Evolutionary conservation across 306 rosid species (phyloP), one percentile per base, ranked within the genome.

Genomic region (Acacia melanoxylon): DNA sequence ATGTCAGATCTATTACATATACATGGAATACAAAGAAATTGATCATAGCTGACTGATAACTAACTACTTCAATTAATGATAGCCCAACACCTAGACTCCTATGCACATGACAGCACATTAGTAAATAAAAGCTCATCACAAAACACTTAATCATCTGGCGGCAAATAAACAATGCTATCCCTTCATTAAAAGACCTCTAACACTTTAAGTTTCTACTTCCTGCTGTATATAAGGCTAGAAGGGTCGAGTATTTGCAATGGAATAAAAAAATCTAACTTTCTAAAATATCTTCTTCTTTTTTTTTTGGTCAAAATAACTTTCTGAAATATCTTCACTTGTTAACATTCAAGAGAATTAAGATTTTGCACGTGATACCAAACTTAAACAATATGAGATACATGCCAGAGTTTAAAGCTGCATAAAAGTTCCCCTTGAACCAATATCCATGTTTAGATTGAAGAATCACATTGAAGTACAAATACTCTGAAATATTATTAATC

Each of bases 341-440:
- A 63, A 20, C 72, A 76, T 80, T 62, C 66, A 71, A 45, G 37
- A 58, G 45, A 80, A 35, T 33, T 3, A 63, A 52, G 29, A 68
- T 68, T 49, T 16, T 22, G 22, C 48, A 56, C 37, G 42, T 49
- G 25, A 76, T 49, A 71, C 69, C 46, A 83, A 82, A 66, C 85
- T 7, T 49, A 80, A 61, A 78, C 81, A 56, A 66, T 61, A 69
- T 10, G 67, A 68, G 51, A 56, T 69, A 66, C 88, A 41, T 89
- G 93, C 98, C 97, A 93, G 84, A 80, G 83, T 94, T 90, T 78
- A 95, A 46, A 71, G 99, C 94, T 49, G 91, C 89, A 85, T 91
- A 93, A 81, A 80, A 87, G 61, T 81, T 83, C 80, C 90, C 95
- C 84, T 90, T 85, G 35, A 93, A 82, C 99, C 93, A 95, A 83